Percentiles rank a stretch among this genome's conserved stretches.
Evolutionary conservation across 2,329 filamentous ascomycete genomes (phyloP).

Genomic region (Talaromyces funiculosus): DNA sequence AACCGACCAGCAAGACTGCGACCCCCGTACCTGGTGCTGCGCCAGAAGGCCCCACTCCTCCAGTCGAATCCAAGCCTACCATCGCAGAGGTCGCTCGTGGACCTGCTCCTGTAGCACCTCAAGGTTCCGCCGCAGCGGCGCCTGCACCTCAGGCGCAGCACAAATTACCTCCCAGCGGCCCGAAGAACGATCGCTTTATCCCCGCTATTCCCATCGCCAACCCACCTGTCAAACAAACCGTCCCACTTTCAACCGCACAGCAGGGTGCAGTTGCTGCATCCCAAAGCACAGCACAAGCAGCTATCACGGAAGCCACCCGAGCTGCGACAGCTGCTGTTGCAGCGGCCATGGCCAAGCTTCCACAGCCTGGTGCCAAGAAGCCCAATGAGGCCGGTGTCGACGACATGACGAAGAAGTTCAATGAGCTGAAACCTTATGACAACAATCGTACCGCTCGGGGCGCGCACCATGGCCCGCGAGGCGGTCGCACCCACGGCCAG

Average conservation of each 20-base stretch:
- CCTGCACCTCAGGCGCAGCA: conserved; percentile 18
- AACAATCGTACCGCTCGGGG: conserved; percentile 33
- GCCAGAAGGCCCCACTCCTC: conserved; percentile 31
- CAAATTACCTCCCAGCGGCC: conserved; percentile 25
- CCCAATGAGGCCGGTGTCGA: conserved; percentile 34
- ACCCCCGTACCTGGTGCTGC: conserved; percentile 28
- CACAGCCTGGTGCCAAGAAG: conserved; percentile 34
- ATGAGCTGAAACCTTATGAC: conserved; percentile 42
- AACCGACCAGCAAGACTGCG: conserved; percentile 30
- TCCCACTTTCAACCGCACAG: conserved; percentile 25
- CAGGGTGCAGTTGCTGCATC: conserved; percentile 22
- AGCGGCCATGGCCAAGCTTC: conserved; percentile 48
- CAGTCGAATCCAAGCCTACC: conserved; percentile 35
- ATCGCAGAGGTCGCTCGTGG: conserved; percentile 33
- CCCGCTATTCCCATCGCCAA: conserved; percentile 44
- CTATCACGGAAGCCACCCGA: conserved; percentile 44
- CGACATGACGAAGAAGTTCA: conserved; percentile 40
- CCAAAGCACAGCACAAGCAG: conserved; percentile 29
- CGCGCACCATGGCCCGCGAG: conserved; percentile 37
- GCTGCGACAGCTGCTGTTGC: conserved; percentile 48
- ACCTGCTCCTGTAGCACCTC: conserved; percentile 16
- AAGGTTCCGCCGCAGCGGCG: conserved; percentile 18
- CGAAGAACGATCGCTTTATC: conserved; percentile 39
- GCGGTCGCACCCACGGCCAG: conserved; percentile 38
- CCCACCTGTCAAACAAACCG: conserved; percentile 28